phyloP scores from a whole-genome alignment of 2,329 filamentous ascomycete genomes.

The Aureobasidium melanogenum region DNA sequence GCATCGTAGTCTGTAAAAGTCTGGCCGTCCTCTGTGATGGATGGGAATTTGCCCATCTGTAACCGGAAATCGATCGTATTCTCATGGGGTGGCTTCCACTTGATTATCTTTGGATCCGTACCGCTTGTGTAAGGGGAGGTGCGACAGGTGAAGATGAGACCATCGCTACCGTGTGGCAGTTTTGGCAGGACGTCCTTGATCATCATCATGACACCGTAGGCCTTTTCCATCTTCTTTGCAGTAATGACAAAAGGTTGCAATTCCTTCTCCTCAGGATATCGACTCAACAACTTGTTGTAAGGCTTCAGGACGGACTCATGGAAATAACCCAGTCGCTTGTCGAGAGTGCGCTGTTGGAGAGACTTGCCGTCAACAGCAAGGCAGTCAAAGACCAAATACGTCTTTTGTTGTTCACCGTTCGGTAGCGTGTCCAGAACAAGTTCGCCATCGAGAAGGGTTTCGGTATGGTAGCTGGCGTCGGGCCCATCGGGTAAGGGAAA shows the following conservation, averaged over 20 bases:
- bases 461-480: slow-evolving; percentile 57
- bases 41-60: slow-evolving; percentile 61
- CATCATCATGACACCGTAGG: slow-evolving; percentile 86
- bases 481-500: slow-evolving; percentile 64
- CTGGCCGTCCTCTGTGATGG: slow-evolving; percentile 56
- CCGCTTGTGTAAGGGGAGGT: slow-evolving; percentile 78
- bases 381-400: slow-evolving; percentile 90
- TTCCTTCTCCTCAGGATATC: slow-evolving; percentile 60
- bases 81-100: slow-evolving; percentile 94
- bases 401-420: slow-evolving; percentile 59
- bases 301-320: slow-evolving; percentile 66
- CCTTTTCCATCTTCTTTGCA: slow-evolving; percentile 82
- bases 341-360: slow-evolving; percentile 69
- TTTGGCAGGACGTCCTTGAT: slow-evolving; percentile 77
- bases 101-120: slow-evolving; percentile 87
- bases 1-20: slow-evolving; percentile 67
- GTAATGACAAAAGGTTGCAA: slow-evolving; percentile 73
- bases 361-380: slow-evolving; percentile 69
- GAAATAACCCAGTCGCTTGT: slow-evolving; percentile 85
- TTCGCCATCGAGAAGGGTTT: slow-evolving; percentile 86
- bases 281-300: slow-evolving; percentile 42
- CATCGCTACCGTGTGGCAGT: slow-evolving; percentile 88
- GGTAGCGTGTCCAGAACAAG: slow-evolving; percentile 74
- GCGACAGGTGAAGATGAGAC: slow-evolving; percentile 94
- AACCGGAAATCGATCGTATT: slow-evolving; percentile 93